Evolutionary conservation across 2,329 filamentous ascomycete genomes (phyloP), one percentile per base, ranked within the genome.

Genomic region (Pseudodiploospora longispora): DNA sequence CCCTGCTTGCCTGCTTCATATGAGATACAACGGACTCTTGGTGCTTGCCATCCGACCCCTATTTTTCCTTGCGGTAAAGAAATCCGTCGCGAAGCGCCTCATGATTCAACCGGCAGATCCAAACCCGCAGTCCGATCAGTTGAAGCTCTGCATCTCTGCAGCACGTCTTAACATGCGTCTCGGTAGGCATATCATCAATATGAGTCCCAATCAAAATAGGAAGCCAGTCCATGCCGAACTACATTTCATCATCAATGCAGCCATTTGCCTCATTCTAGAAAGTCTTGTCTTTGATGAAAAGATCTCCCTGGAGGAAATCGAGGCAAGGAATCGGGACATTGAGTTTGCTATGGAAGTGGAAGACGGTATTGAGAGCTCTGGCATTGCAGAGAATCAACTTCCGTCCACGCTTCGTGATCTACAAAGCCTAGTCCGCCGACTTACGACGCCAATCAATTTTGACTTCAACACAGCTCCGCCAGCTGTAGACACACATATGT

Each of bases 191-290:
- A 55, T 71, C 7, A 55, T 62, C 4, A 53, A 59, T 27, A 54
- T 67, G 5, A 64, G 64, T 37, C 55, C 59, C 6, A 59, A 60
- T 30, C 58, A 61, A 10, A 70, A 31, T 30, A 34, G 8, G 32
- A 38, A 67, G 49, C 61, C 72, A 3, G 60, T 71, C 6, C 64
- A 72, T 35, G 61, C 65, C 0, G 67, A 67, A 7, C 59, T 75
- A 40, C 71, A 75, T 55, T 65, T 68, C 50, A 62, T 74, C 34
- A 74, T 75, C 59, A 74, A 72, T 52, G 70, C 72, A 3, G 68
- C 70, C 44, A 61, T 73, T 33, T 62, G 73, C 12, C 60, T 76
- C 30, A 63, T 72, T 43, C 60, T 76, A 42, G 64, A 69, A 46
- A 63, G 68, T 47, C 60, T 74, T 27, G 58, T 71, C 35, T 55